Evolutionary conservation across 2,329 filamentous ascomycete genomes (phyloP).

Genomic region (Pseudofabraea citricarpa): DNA sequence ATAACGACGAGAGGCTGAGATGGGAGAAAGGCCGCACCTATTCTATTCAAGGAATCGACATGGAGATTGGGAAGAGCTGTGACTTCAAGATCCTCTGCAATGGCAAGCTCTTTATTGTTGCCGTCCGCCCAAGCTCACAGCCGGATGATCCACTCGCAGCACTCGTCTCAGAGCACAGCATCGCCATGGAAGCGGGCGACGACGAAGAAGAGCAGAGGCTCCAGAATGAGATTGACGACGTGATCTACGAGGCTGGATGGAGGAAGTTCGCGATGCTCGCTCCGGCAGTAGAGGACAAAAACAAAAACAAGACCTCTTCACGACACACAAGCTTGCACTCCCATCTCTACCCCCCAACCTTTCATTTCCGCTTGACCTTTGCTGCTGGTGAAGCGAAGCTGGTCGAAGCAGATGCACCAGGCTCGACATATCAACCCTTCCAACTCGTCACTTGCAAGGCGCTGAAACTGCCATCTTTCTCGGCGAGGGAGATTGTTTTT

Average conservation of each 20-base stretch:
- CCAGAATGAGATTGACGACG: slow-evolving; percentile 7
- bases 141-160: neutral
- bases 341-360: slow-evolving; percentile 3
- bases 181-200: neutral
- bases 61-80: neutral
- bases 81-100: neutral
- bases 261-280: slow-evolving; percentile 2
- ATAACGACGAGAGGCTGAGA: neutral
- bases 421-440: neutral
- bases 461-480: slow-evolving; percentile 6
- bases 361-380: slow-evolving; percentile 3
- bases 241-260: slow-evolving; percentile 5
- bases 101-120: neutral
- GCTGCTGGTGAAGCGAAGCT: slow-evolving; percentile 4
- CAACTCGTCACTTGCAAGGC: slow-evolving; percentile 1
- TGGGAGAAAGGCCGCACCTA: neutral
- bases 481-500: slow-evolving; percentile 6
- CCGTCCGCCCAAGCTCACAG: neutral
- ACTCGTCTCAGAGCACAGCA: neutral
- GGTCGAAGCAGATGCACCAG: neutral
- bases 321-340: no score
- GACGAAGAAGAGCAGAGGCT: slow-evolving; percentile 2
- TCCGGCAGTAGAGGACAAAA: neutral
- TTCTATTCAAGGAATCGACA: neutral
- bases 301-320: neutral